Percentiles rank a stretch among this genome's conserved stretches.
These are phyloP conservation scores for Podospora australis DNA, from an alignment of 495 filamentous ascomycete species.

Conservation along the genomic window DNA sequence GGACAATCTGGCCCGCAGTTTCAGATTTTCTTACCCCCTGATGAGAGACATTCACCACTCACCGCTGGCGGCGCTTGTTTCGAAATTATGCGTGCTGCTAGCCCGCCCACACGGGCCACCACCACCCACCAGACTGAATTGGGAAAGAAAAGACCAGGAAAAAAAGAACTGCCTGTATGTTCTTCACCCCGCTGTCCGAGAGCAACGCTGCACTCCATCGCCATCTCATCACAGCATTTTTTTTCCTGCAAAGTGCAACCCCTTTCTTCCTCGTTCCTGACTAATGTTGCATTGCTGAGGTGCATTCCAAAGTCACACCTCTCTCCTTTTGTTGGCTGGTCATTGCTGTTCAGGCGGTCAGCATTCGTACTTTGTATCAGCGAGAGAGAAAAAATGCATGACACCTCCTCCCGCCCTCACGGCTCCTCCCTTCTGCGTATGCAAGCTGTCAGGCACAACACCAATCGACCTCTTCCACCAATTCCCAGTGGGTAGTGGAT, in stretches of 20 bases:
- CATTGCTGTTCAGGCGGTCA: too few species aligned
- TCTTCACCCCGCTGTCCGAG: too few species aligned
- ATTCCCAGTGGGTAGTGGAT: too few species aligned
- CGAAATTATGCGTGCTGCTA: conserved; percentile 16
- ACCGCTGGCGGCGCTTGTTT: conserved; percentile 22
- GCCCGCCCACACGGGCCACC: background rate
- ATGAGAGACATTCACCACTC: background rate
- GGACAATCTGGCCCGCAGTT: conserved; percentile 16
- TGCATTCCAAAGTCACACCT: too few species aligned
- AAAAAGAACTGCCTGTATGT: background rate
- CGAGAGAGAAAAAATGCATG: too few species aligned
- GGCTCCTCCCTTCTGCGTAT: too few species aligned
- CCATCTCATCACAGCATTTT: background rate
- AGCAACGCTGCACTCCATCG: background rate
- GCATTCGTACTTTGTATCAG: too few species aligned
- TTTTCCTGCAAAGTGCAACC: background rate
- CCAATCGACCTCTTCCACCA: too few species aligned
- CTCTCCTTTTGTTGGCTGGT: too few species aligned
- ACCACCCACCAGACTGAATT: conserved; percentile 1
- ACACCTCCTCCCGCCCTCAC: too few species aligned
- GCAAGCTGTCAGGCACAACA: too few species aligned
- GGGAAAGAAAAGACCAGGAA: conserved; percentile 3
- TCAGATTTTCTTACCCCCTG: conserved; percentile 18
- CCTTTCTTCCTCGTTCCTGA: background rate
- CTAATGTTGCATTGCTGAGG: background rate